Percentiles rank a stretch among this genome's conserved stretches.
Conservation (phyloP, 352 stramenopile species). For the Globisporangium cederbergense region DNA sequence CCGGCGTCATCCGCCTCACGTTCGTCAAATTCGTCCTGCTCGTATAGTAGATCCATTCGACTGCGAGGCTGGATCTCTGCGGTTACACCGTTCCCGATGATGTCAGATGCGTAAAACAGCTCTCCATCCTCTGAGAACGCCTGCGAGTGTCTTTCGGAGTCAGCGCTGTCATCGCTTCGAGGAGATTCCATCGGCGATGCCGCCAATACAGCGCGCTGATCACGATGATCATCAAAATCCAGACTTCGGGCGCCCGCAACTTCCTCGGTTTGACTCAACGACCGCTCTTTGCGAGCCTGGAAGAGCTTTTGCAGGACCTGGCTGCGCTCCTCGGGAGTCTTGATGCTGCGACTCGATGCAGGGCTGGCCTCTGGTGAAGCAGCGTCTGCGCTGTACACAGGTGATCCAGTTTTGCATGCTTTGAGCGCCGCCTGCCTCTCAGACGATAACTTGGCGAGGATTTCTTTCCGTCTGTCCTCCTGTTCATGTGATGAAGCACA, state of each 20-base stretch:
- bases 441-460: constrained; percentile 59
- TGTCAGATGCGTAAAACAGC: constrained; percentile 55
- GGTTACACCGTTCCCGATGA: constrained; percentile 19
- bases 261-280: background rate
- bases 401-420: constrained; percentile 1
- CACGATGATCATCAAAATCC: constrained; percentile 3
- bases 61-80: constrained; percentile 26
- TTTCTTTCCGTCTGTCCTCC: constrained; percentile 58
- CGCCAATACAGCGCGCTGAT: background rate
- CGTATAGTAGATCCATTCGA: constrained; percentile 24
- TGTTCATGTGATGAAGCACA: constrained; percentile 10
- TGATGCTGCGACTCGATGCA: background rate
- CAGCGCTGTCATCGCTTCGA: constrained; percentile 11
- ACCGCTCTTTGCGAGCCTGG: background rate
- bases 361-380: background rate
- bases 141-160: constrained; percentile 1
- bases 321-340: constrained; percentile 17
- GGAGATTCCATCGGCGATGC: background rate
- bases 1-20: background rate
- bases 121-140: constrained; percentile 19
- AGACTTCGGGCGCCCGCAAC: background rate
- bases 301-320: constrained; percentile 28
- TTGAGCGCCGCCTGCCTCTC: constrained; percentile 45
- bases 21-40: background rate
- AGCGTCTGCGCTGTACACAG: background rate